Base-by-base conservation (phyloP, 163 green algal genomes). In the Volvox carteri region DNA sequence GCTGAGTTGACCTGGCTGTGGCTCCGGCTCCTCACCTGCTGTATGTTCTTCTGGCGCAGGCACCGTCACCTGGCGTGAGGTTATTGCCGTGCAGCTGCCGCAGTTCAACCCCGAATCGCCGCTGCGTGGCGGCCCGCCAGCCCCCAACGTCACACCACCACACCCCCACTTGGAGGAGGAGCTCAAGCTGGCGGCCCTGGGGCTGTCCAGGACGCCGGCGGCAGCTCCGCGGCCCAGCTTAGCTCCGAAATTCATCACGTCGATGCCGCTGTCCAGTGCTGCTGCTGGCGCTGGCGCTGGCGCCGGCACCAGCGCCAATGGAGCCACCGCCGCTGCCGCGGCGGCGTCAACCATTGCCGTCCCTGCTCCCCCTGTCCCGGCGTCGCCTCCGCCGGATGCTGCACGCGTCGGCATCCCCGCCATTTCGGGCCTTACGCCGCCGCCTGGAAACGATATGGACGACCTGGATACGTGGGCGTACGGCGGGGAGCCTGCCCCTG, bases 401-500 rank as follows among this genome's bases (percentile, higher is more conserved):
- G 19, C 54, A 3, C 77, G 77, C 25, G 1, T 42, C 21, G 33
- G 42, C 41, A 28, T 39, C 14, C 62, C 62, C 21, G 65, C 81
- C 30, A 87, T 87, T 48, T 35, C 48, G 28, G 67, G 67, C 65
- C 65, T 87, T 28, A 87, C 81, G 30, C 81, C 81, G 65, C 81
- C 81, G 65, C 79, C 62, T 0, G 79, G 60, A 7, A 50, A 23
- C 7, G 56, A 76, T 1, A 12, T 78, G 14, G 79, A 86, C 19
- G 79, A 78, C 4, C 25, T 67, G 0, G 79, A 86, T 60, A 86
- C 79, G 44, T 86, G 79, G 79, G 44, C 60, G n/a, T 86, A 86
- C 62, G 79, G 79, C 44, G 79, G 62, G 14, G 79, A 78, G 60
- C 30, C 28, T 14, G 30, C 54, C 5, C 46, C 41, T 30, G 11